Evolutionary conservation across 805 yeast species (phyloP).

Genomic region (Pichia nanzhaoensis): DNA sequence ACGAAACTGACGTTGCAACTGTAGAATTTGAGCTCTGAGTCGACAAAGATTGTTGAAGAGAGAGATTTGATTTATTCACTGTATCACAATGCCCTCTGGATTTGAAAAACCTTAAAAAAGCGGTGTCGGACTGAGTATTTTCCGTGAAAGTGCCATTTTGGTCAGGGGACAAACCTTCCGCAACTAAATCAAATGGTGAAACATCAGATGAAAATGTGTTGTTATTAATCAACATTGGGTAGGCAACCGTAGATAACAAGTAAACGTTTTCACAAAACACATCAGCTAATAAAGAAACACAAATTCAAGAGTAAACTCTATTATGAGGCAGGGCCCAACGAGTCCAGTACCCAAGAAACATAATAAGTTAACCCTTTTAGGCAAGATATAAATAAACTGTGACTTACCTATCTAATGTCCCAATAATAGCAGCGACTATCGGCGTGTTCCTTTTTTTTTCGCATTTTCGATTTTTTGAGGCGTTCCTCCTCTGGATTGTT

Average conservation of each 20-base stretch:
- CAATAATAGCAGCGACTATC: too few relatives aligned
- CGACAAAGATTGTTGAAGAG: conserved; percentile 1
- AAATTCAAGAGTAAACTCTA: too few relatives aligned
- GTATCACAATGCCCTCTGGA: too few relatives aligned
- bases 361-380: conserved; percentile 5
- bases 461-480: neutral
- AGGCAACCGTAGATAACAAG: neutral
- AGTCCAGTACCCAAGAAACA: too few relatives aligned
- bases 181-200: neutral
- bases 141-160: neutral
- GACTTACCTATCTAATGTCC: neutral
- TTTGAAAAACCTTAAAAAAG: too few relatives aligned
- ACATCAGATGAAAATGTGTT: neutral
- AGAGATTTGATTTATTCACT: neutral
- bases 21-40: conserved; percentile 2
- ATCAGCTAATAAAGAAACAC: too few relatives aligned
- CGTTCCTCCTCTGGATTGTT: too few relatives aligned
- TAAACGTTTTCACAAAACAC: too few relatives aligned
- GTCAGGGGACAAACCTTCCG: neutral
- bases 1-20: neutral
- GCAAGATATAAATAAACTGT: conserved; percentile 5
- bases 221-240: neutral
- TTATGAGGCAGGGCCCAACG: too few relatives aligned
- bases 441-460: neutral
- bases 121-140: too few relatives aligned